Conservation (phyloP, 2,329 filamentous ascomycete species). For the Coniochaeta prunicola region DNA sequence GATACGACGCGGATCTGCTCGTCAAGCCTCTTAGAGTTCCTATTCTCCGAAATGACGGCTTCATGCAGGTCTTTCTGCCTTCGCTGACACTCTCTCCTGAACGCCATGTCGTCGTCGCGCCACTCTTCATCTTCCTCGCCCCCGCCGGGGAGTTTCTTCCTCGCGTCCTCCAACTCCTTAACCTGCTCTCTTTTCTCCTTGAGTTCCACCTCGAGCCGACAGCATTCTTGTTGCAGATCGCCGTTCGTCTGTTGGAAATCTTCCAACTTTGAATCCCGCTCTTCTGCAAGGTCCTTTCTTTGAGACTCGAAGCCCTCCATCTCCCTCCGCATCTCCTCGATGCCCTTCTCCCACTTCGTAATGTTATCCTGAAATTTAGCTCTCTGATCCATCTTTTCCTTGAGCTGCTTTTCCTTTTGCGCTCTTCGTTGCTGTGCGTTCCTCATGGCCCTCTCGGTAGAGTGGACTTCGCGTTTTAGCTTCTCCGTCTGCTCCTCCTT, state of each 20-base stretch:
- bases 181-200: constrained; percentile 64
- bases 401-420: constrained; percentile 67
- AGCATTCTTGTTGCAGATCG: constrained; percentile 56
- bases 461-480: constrained; percentile 71
- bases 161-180: constrained; percentile 65
- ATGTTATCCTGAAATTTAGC: constrained; percentile 65
- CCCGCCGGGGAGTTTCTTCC: constrained; percentile 56
- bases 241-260: constrained; percentile 48
- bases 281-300: constrained; percentile 40
- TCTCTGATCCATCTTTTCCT: constrained; percentile 61
- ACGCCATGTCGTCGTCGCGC: constrained; percentile 41
- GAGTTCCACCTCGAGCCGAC: constrained; percentile 63
- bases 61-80: constrained; percentile 46
- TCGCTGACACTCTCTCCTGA: constrained; percentile 49
- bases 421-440: constrained; percentile 70
- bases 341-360: constrained; percentile 58
- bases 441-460: constrained; percentile 74
- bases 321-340: constrained; percentile 51
- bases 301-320: constrained; percentile 47
- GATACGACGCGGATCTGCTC: constrained; percentile 37
- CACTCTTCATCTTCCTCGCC: constrained; percentile 52
- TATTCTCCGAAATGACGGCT: constrained; percentile 38
- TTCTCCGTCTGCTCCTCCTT: constrained; percentile 88
- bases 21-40: constrained; percentile 38
- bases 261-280: constrained; percentile 43